Evolutionary conservation across 257 asterid species (phyloP), one percentile per base, ranked within the genome.

Genomic region (Ophiorrhiza pumila): DNA sequence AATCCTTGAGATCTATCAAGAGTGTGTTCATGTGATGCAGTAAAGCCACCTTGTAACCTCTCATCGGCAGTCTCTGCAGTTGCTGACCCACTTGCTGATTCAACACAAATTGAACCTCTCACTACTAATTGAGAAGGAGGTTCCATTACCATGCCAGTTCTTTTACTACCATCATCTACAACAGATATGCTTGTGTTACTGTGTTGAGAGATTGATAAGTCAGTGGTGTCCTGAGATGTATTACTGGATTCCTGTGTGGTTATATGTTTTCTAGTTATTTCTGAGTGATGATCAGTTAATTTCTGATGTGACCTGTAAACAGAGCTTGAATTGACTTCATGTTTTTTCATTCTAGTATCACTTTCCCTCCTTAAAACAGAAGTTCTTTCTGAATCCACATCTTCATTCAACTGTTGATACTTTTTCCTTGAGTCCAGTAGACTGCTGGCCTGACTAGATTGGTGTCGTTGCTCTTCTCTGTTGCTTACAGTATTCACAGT

Each of bases 371-470:
- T 80, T 17, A 77, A 71, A 73, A 56, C 68, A 27, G 81, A 80
- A 66, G 71, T 81, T 41, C 86, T 81, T 37, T 70, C 85, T 56
- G 46, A 60, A 53, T 37, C 71, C 39, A 50, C 62, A 18, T 71
- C 82, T 50, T 62, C 68, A 46, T 71, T 77, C 69, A 84, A 66
- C 61, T 79, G 77, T 50, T 84, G 85, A 67, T 83, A 78, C 59
- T 79, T 82, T 68, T 72, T 77, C 71, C 86, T 78, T 67, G 80
- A 78, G 53, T 84, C 93, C 73, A 78, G 80, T 63, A 47, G 77
- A 68, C 77, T 80, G 56, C 80, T 81, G 74, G 70, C 71, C 79
- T 73, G 85, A 71, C 78, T 81, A 74, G 77, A 69, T 37, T 67
- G 84, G 69, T 57, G 75, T n/a, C 72, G 80, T 67, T 82, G 82